Base-by-base conservation (phyloP, 2,329 filamentous ascomycete genomes). In the Aspergillus melleus region DNA sequence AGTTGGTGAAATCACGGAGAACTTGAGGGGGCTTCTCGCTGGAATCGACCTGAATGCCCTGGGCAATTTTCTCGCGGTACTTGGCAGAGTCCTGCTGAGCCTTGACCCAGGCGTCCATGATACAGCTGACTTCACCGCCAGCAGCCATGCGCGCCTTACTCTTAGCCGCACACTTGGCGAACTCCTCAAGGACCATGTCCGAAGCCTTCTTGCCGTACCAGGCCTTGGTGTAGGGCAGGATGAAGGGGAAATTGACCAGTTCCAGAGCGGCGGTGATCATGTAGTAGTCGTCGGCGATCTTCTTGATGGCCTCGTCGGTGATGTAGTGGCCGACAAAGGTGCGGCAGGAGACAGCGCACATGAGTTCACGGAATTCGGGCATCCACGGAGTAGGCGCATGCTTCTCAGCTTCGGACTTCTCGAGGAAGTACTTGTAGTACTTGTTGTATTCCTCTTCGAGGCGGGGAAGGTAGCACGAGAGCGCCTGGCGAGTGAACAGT, bases 241-340 rank as follows among this genome's bases (percentile, higher is more conserved):
- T 97, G 79, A 98, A 90, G 61, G 95, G 94, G 82, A 98, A 96
- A 83, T 98, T 98, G 83, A 99, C 95, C 51, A 98, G 86, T 78
- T 99, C 95, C 67, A 98, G 86, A 22, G 95, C 95, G 59, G 90
- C 94, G 14, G 95, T 98, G 74, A 98, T 96, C 65, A 94, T 86
- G 79, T 96, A 98, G 81, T 96, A 99, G 79, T 98, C 93, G 77
- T 96, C 90, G 62, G 94, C 90, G 65, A 98, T 95, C 82, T 91
- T 93, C 85, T 96, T 94, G 71, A 98, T 88, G 52, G 90, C 87
- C 74, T 92, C 90, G 61, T 96, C 90, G 50, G 89, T 88, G 77
- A 97, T 94, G 81, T 98, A 98, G 81, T 96, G 88, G 47, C 95
- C 95, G 63, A 96, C 92, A 75, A 98, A 98, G n/a, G 93, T 96